These are phyloP conservation scores for Rhododendron mucronatum DNA, from an alignment of 148 eudicot genomes.

Conservation along the genomic window DNA sequence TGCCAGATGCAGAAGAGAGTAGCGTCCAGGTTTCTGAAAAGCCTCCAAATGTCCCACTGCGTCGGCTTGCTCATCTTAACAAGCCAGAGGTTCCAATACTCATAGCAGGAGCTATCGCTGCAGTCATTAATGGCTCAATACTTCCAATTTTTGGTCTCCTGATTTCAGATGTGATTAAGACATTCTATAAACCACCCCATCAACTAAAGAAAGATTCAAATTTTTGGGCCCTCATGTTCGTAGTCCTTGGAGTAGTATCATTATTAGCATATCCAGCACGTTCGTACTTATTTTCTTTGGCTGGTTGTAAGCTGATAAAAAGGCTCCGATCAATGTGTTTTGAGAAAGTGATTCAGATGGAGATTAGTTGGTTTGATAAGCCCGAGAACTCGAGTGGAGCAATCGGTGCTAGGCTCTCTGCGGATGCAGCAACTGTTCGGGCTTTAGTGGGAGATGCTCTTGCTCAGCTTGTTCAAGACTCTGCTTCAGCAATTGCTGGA, in stretches of 20 bases:
- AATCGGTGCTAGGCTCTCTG: constrained; percentile 76
- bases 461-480: constrained; percentile 62
- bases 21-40: too few relatives aligned
- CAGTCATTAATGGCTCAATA: not conserved
- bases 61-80: constrained; percentile 52
- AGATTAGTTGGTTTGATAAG: constrained; percentile 77
- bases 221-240: not conserved
- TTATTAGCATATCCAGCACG: constrained; percentile 28
- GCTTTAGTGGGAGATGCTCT: constrained; percentile 80
- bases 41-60: constrained; percentile 8
- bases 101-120: constrained; percentile 35
- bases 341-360: constrained; percentile 67
- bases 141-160: too few relatives aligned
- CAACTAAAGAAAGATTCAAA: too few relatives aligned
- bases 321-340: constrained; percentile 51
- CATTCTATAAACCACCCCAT: too few relatives aligned
- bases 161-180: too few relatives aligned
- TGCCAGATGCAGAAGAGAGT: too few relatives aligned
- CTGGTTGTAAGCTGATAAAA: constrained; percentile 36
- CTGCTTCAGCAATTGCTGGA: constrained; percentile 53
- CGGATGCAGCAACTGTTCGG: constrained; percentile 71
- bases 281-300: constrained; percentile 43
- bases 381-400: constrained; percentile 72
- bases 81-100: constrained; percentile 48
- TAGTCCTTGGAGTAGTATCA: constrained; percentile 26